phyloP scores from a whole-genome alignment of 169 alveolate genomes.

The Eimeria necatrix region DNA sequence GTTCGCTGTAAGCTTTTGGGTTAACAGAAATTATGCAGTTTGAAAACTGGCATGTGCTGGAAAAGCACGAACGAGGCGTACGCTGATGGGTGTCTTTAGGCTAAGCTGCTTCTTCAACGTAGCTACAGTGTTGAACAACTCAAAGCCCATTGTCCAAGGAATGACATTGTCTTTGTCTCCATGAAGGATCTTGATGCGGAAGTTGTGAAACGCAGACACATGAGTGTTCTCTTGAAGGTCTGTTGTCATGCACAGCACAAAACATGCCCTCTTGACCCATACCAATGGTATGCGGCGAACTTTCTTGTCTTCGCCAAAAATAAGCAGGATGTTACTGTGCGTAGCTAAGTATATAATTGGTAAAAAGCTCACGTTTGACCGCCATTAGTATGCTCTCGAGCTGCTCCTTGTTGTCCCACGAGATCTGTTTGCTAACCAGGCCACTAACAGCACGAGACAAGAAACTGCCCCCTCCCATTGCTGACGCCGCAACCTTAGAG shows the following conservation, averaged over 20 bases:
- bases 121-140: slow-evolving; percentile 12
- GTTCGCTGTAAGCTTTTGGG: not conserved
- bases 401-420: slow-evolving; percentile 72
- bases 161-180: slow-evolving; percentile 76
- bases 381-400: not conserved
- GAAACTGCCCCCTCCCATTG: slow-evolving; percentile 65
- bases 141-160: slow-evolving; percentile 77
- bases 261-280: no score
- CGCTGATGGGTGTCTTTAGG: slow-evolving; percentile 43
- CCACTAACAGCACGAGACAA: slow-evolving; percentile 64
- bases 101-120: not conserved
- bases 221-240: slow-evolving; percentile 34
- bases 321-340: not conserved
- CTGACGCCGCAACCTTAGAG: slow-evolving; percentile 54
- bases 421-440: slow-evolving; percentile 70
- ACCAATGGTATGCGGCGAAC: not conserved
- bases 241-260: not conserved
- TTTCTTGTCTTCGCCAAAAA: not conserved
- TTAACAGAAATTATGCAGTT: not conserved
- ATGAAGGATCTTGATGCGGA: slow-evolving; percentile 74
- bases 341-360: not conserved
- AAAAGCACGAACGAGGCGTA: not conserved
- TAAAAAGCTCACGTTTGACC: not conserved
- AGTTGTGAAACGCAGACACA: slow-evolving; percentile 47
- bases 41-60: not conserved